Evolutionary conservation across 169 alveolate genomes (phyloP).

Genomic region (Plasmodium blacklocki): DNA sequence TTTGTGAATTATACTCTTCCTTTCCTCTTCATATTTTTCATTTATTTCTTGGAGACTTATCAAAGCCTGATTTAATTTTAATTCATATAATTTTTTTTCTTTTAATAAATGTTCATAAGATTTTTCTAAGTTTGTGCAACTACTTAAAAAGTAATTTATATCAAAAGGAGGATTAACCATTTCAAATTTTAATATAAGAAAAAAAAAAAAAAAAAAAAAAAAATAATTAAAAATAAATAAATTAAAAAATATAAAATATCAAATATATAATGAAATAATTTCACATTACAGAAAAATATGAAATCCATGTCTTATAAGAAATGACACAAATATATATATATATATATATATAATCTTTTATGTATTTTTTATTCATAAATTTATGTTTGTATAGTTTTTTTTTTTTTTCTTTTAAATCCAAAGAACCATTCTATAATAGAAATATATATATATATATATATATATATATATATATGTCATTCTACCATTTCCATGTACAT

Average conservation of each 20-base stretch:
- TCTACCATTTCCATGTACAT: no score
- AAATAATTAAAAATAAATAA: not conserved
- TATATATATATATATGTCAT: no score
- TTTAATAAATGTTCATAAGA: conserved; percentile 56
- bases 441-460: no score
- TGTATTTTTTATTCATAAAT: no score
- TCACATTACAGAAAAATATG: no score
- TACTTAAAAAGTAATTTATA: conserved; percentile 49
- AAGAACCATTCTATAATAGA: no score
- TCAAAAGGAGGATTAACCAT: conserved; percentile 17
- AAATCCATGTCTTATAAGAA: no score
- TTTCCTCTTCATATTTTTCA: conserved; percentile 72
- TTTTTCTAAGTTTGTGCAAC: conserved; percentile 54
- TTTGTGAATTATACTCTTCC: conserved; percentile 23
- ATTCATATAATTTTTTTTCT: conserved; percentile 58
- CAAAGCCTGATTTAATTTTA: conserved; percentile 27
- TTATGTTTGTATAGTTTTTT: no score
- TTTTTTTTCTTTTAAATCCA: no score
- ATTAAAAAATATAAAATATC: not conserved
- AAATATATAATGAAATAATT: no score
- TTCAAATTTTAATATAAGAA: conserved; percentile 2
- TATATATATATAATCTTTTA: no score
- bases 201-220: not conserved
- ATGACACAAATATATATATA: no score
- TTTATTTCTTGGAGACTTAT: conserved; percentile 38